phyloP scores from a whole-genome alignment of 129 eudicot genomes.

The Artemisia argyi region DNA sequence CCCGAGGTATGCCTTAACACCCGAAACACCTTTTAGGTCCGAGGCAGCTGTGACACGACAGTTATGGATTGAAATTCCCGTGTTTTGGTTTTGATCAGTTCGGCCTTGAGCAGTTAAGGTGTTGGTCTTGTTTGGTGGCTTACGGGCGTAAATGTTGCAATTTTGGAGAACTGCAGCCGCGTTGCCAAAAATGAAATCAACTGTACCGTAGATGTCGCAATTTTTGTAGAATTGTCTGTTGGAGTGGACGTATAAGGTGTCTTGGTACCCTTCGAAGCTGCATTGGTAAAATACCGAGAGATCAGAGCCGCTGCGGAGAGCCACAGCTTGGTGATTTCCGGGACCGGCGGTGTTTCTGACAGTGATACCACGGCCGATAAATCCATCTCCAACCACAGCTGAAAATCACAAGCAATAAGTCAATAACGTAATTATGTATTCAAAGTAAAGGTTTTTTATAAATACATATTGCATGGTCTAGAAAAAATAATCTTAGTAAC shows the following conservation, averaged over 20 bases:
- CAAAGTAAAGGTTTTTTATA: too few relatives aligned
- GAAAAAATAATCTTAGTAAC: too few relatives aligned
- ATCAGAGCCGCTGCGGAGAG: conserved; percentile 48
- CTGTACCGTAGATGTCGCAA: conserved; percentile 53
- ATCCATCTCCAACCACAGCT: conserved; percentile 35
- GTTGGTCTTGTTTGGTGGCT: conserved; percentile 50
- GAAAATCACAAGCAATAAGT: too few relatives aligned
- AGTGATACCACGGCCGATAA: conserved; percentile 50
- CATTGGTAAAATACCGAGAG: conserved; percentile 53
- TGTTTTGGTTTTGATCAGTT: conserved; percentile 57
- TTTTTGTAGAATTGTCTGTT: conserved; percentile 43
- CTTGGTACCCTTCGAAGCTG: conserved; percentile 67
- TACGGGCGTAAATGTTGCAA: conserved; percentile 50
- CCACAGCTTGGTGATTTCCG: conserved; percentile 55
- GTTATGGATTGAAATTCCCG: conserved; percentile 58
- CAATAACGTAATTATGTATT: too few relatives aligned
- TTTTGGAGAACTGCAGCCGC: conserved; percentile 53
- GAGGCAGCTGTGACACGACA: conserved; percentile 46
- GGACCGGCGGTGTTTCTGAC: conserved; percentile 56
- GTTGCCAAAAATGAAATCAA: conserved; percentile 61
- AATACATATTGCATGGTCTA: too few relatives aligned
- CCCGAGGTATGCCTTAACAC: conserved; percentile 50
- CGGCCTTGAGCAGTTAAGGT: conserved; percentile 57
- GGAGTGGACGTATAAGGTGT: conserved; percentile 53
- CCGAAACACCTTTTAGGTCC: conserved; percentile 30